phyloP scores from a whole-genome alignment of 805 yeast species.

The Wickerhamiella kurtzmanii region DNA sequence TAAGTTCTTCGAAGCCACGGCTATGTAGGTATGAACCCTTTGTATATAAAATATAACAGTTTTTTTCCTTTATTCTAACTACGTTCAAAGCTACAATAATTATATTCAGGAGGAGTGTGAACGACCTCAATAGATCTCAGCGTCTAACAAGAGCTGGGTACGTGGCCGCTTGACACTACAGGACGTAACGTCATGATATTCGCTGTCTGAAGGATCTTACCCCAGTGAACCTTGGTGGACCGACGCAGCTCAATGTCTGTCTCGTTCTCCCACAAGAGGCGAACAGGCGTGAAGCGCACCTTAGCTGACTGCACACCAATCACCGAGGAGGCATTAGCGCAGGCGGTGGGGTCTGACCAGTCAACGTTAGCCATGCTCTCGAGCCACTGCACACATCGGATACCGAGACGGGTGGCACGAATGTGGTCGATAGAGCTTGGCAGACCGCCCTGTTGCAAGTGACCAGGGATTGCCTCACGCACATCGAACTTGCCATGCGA shows the following conservation, averaged over 20 bases:
- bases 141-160: not conserved
- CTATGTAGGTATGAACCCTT: slow-evolving; percentile 2
- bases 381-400: slow-evolving; percentile 76
- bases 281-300: slow-evolving; percentile 58
- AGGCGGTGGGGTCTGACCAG: slow-evolving; percentile 11
- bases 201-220: slow-evolving; percentile 55
- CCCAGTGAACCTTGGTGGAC: slow-evolving; percentile 85
- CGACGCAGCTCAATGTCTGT: slow-evolving; percentile 70
- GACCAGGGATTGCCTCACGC: slow-evolving; percentile 94
- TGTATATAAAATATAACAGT: not conserved
- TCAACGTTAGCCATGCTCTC: slow-evolving; percentile 36
- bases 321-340: slow-evolving; percentile 38
- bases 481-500: slow-evolving; percentile 69
- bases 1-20: slow-evolving; percentile 16
- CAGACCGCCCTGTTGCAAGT: slow-evolving; percentile 92
- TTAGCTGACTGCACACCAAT: slow-evolving; percentile 72
- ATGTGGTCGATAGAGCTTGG: slow-evolving; percentile 94
- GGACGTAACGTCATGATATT: slow-evolving; percentile 55
- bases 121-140: too few species aligned
- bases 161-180: slow-evolving; percentile 3
- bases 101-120: too few species aligned
- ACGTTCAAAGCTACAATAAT: too few species aligned
- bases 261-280: slow-evolving; percentile 72
- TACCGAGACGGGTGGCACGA: slow-evolving; percentile 77
- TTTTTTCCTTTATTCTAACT: not conserved